Conservation (phyloP, 441 rosid species). For the Croton laevigatus region DNA sequence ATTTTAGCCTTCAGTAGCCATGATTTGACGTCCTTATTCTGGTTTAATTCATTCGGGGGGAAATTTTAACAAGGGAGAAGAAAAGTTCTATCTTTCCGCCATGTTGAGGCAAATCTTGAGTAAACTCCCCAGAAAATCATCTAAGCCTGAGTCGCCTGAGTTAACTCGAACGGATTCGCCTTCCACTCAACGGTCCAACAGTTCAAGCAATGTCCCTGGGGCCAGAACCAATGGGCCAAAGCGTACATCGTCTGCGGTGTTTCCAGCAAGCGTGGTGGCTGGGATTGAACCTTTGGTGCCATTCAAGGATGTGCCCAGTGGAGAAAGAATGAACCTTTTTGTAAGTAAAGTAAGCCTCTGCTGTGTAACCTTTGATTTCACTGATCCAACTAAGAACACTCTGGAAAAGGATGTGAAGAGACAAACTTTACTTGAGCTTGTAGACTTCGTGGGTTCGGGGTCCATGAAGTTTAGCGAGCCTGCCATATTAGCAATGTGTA, state of each 20-base stretch:
- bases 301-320: conserved; percentile 67
- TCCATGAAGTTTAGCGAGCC: conserved; percentile 68
- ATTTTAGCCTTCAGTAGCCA: conserved; percentile 10
- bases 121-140: conserved; percentile 64
- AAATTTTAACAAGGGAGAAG: neutral
- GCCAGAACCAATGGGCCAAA: conserved; percentile 50
- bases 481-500: conserved; percentile 79
- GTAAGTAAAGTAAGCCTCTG: conserved; percentile 84
- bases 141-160: conserved; percentile 51
- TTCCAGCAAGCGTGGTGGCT: conserved; percentile 75
- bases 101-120: conserved; percentile 77
- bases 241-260: conserved; percentile 73
- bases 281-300: conserved; percentile 83
- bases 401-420: conserved; percentile 75
- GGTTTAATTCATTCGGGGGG: neutral
- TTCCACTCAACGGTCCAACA: conserved; percentile 35
- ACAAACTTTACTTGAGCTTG: conserved; percentile 72
- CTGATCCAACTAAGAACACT: conserved; percentile 64
- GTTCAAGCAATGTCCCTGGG: conserved; percentile 32
- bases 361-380: conserved; percentile 79
- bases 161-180: conserved; percentile 40
- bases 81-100: conserved; percentile 16
- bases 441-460: conserved; percentile 68
- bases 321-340: conserved; percentile 73
- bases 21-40: neutral